phyloP scores from a whole-genome alignment of 495 filamentous ascomycete species.

The Aspergillus haitiensis region DNA sequence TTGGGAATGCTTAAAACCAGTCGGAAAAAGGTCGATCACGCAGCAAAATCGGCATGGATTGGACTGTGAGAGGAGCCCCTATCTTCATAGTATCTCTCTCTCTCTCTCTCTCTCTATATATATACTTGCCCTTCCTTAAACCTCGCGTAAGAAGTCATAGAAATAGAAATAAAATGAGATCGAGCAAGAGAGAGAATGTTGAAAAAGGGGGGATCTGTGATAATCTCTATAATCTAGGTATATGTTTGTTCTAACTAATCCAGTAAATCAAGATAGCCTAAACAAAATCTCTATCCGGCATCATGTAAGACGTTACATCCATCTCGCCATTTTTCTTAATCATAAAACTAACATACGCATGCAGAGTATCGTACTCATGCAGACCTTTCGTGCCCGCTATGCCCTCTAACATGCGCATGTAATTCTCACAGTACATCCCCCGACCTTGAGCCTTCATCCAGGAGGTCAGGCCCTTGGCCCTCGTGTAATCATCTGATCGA shows the following conservation, averaged over 20 bases:
- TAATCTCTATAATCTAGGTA: no score
- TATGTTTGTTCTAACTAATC: no score
- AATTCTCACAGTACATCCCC: conserved; percentile 18
- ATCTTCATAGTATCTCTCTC: not conserved
- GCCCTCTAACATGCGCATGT: conserved; percentile 17
- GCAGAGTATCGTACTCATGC: no score
- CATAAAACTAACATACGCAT: no score
- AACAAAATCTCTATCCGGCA: no score
- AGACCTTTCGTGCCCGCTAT: no score
- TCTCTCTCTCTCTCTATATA: no score
- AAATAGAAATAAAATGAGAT: conserved; percentile 3
- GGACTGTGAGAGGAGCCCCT: conserved; percentile 54
- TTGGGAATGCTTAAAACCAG: conserved; percentile 87
- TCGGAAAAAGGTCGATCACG: conserved; percentile 87
- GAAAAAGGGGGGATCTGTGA: no score
- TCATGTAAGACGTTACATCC: no score
- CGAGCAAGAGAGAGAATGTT: no score
- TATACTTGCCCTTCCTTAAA: conserved; percentile 7
- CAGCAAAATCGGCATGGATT: conserved; percentile 77
- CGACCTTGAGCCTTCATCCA: conserved; percentile 28
- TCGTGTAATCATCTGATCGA: conserved; percentile 20
- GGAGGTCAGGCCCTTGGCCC: conserved; percentile 15
- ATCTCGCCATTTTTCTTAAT: no score
- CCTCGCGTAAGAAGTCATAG: not conserved
- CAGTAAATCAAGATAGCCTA: no score